Base-by-base conservation (phyloP, 768 basidiomycete species). In the Boletus rufocinnamomeus region DNA sequence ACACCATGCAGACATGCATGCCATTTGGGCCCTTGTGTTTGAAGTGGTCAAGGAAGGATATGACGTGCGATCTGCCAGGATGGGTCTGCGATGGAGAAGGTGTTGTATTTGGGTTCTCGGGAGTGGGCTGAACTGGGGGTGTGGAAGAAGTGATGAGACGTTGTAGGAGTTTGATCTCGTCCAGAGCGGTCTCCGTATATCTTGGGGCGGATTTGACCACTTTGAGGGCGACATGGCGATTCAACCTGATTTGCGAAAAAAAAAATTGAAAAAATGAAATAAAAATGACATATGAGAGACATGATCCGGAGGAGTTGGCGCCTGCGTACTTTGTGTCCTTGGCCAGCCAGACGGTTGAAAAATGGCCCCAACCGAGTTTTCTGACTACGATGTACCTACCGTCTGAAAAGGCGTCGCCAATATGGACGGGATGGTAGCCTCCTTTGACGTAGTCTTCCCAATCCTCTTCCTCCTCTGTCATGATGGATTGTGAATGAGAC, bases 1-100 rank as follows among this genome's bases (percentile, higher is more conserved):
- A 98, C 16, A 97, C 95, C 97, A 99, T 98, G 82, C 97, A 98
- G 65, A 99, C 91, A 75, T 99, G 97, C 17, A 84, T 88, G 38
- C 97, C 97, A 72, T 99, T 97, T 11, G 95, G 95, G 2, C 97
- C 97, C 60, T 90, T 91, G 76, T 98, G 97, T 28, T 88, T 84
- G 74, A 99, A 99, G 72, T 98, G 94, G 77, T 99, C 96, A 48
- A 98, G 89, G 73, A 98, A 93, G 16, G 91, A 92, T 73, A 99
- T 95, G 74, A 98, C 96, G 72, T 99, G 97, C 21, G 89, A 87
- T 60, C 93, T 80, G 4, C 95, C 96, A 0, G 95, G 84, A 72
- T 98, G 94, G 0, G 87, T 85, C 50, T 84, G 84, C 2, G 87
- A 79, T 10, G 84, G 86, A 2, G 80, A 73, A 0, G 80, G 75